Base-by-base conservation (phyloP, 2,329 filamentous ascomycete species). In the Penicillium sp. region DNA sequence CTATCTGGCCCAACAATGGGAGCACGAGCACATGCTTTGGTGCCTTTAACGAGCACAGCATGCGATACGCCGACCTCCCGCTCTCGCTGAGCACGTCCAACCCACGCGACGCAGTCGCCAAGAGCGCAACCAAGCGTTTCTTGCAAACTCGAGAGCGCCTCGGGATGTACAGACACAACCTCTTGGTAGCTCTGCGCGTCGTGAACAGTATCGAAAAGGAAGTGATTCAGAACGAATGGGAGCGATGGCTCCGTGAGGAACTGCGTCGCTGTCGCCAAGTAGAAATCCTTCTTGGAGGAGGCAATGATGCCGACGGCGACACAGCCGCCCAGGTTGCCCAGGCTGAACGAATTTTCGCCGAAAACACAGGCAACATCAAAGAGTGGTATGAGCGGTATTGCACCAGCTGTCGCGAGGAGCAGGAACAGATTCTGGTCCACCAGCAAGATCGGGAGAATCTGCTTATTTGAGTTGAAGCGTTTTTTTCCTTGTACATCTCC, bases 121-220 rank as follows among this genome's bases (percentile, higher is more conserved):
- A 70, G 59, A 70, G 69, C 31, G 71, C 73, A 1, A 75, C 77
- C 10, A 83, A 83, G 14, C 85, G 90, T 19, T 82, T 98, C 35
- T 86, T 90, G 51, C 86, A 88, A 40, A 91, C 92, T n/a, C 85
- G 94, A 10, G 90, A 96, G 75, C 85, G 89, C 24, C 85, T 99
- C 0, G 94, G 90, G 0, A 81, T 86, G 2, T 95, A 97, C 73
- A 85, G 95, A 2, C 92, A 99, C 73, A 92, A 98, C 71, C 81
- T 99, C 19, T 79, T 98, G 2, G 93, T 99, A 5, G 92, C 93
- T 5, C 87, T 98, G 80, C 87, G 93, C 4, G 86, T 97, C 2
- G 88, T 98, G 60, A 97, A 98, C 76, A 89, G 85, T 58, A 87
- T 98, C 31, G 95, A 98, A 80, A 84, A 85, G 59, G 92, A 97